Conservation (phyloP, 2,329 filamentous ascomycete genomes). For the Seiridium unicorne region DNA sequence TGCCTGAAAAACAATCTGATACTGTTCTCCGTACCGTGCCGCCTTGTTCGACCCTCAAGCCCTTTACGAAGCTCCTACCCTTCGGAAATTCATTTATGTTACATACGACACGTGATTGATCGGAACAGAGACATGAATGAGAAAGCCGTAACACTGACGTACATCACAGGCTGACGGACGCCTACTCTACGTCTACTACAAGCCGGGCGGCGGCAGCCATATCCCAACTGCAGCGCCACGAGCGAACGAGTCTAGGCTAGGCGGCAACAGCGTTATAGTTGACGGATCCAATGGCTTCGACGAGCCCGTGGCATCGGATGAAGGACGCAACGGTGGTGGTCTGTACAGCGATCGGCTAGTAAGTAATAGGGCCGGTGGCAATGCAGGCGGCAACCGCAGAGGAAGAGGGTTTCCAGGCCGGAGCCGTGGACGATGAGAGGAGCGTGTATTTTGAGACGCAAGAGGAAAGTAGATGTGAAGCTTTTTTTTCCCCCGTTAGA, state of each 20-base stretch:
- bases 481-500: no score
- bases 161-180: constrained; percentile 66
- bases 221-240: constrained; percentile 27
- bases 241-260: constrained; percentile 25
- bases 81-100: no score
- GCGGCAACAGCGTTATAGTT: constrained; percentile 36
- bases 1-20: no score
- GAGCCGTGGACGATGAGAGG: background rate
- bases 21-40: no score
- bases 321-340: constrained; percentile 24
- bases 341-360: constrained; percentile 49
- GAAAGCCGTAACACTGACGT: background rate
- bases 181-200: constrained; percentile 70
- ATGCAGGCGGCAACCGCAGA: background rate
- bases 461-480: no score
- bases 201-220: constrained; percentile 43
- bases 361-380: background rate
- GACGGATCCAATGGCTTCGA: constrained; percentile 56
- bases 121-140: no score
- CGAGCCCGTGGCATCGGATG: constrained; percentile 42
- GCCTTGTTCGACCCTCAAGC: no score
- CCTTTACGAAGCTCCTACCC: no score
- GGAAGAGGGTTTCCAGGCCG: constrained; percentile 4
- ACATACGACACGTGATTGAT: no score
- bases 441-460: no score